These are phyloP conservation scores for Chaetomiaceae sp. DNA, from an alignment of 2,329 filamentous ascomycete species.

Conservation along the genomic window DNA sequence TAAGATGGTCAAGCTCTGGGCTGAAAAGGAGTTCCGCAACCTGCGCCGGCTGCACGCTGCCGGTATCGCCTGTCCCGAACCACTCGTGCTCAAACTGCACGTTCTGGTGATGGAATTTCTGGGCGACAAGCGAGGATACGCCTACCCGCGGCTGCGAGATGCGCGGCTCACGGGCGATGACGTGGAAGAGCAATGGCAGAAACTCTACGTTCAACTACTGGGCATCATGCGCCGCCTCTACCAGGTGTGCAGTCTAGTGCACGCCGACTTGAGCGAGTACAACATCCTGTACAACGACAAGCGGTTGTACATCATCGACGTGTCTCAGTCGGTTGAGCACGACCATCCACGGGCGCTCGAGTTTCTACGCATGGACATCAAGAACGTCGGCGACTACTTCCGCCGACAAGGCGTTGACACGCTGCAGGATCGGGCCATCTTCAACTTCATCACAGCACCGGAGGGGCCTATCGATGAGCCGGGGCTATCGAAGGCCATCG, in stretches of 20 bases:
- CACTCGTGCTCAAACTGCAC: slow-evolving; percentile 83
- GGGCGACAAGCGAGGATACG: slow-evolving; percentile 79
- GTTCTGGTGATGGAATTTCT: slow-evolving; percentile 94
- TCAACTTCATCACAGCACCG: slow-evolving; percentile 70
- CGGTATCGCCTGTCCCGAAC: slow-evolving; percentile 86
- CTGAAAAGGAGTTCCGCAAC: slow-evolving; percentile 97
- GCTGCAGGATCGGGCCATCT: slow-evolving; percentile 73
- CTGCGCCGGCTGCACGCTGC: slow-evolving; percentile 76
- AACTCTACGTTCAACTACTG: slow-evolving; percentile 77
- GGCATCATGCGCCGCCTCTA: slow-evolving; percentile 91
- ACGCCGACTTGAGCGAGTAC: slow-evolving; percentile 97
- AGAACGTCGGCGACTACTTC: slow-evolving; percentile 95
- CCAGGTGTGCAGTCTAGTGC: slow-evolving; percentile 84
- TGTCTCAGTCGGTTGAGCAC: slow-evolving; percentile 94
- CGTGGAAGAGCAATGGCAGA: slow-evolving; percentile 66
- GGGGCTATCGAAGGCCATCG: slow-evolving; percentile 57
- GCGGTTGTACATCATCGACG: slow-evolving; percentile 89
- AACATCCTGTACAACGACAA: slow-evolving; percentile 86
- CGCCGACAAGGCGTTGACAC: slow-evolving; percentile 76
- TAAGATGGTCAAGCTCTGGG: slow-evolving; percentile 98
- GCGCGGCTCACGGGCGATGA: slow-evolving; percentile 68
- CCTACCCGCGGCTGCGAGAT: slow-evolving; percentile 84
- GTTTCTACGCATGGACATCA: slow-evolving; percentile 97
- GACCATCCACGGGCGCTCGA: slow-evolving; percentile 90
- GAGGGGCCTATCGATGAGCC: slow-evolving; percentile 58